A percentile compares a stretch with the other conserved stretches of the same genome.
These are phyloP conservation scores for Thymus mandschuricus DNA, from an alignment of 257 asterid genomes.

Conservation along the genomic window DNA sequence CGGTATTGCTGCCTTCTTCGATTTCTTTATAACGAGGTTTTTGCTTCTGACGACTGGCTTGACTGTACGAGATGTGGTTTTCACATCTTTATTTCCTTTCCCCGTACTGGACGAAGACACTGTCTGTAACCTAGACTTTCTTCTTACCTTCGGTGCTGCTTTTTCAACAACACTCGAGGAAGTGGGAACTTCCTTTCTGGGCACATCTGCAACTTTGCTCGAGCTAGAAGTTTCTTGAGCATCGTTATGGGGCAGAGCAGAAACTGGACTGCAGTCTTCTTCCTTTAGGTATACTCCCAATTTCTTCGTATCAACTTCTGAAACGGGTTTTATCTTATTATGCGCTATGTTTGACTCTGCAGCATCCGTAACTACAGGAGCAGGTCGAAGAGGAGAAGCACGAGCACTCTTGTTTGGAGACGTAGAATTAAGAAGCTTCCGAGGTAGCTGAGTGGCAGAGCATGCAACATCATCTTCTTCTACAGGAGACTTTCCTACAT, in stretches of 20 bases:
- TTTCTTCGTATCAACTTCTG: slow-evolving; percentile 33
- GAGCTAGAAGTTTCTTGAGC: slow-evolving; percentile 32
- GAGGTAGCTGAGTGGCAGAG: slow-evolving; percentile 23
- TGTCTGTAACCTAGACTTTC: slow-evolving; percentile 61
- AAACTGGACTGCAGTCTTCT: slow-evolving; percentile 34
- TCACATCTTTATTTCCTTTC: slow-evolving; percentile 55
- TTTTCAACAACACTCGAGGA: slow-evolving; percentile 48
- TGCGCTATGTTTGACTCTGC: slow-evolving; percentile 26
- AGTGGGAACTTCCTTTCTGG: slow-evolving; percentile 37
- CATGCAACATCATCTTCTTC: slow-evolving; percentile 21
- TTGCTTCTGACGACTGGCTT: slow-evolving; percentile 68
- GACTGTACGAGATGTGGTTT: slow-evolving; percentile 52
- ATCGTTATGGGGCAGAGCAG: slow-evolving; percentile 25
- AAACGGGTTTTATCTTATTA: slow-evolving; percentile 32
- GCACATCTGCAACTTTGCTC: slow-evolving; percentile 35
- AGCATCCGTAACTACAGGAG: slow-evolving; percentile 13
- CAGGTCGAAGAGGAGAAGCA: slow-evolving; percentile 27
- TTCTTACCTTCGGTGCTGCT: slow-evolving; percentile 57
- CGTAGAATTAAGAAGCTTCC: slow-evolving; percentile 29
- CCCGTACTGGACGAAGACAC: slow-evolving; percentile 49
- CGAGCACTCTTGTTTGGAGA: slow-evolving; percentile 11
- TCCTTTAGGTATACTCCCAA: slow-evolving; percentile 26
- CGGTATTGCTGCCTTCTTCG: slow-evolving; percentile 44
- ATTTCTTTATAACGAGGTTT: slow-evolving; percentile 58
- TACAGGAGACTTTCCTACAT: slow-evolving; percentile 22